Conservation (phyloP, 1,284 basidiomycete species). For the Cryptococcus sp. region DNA sequence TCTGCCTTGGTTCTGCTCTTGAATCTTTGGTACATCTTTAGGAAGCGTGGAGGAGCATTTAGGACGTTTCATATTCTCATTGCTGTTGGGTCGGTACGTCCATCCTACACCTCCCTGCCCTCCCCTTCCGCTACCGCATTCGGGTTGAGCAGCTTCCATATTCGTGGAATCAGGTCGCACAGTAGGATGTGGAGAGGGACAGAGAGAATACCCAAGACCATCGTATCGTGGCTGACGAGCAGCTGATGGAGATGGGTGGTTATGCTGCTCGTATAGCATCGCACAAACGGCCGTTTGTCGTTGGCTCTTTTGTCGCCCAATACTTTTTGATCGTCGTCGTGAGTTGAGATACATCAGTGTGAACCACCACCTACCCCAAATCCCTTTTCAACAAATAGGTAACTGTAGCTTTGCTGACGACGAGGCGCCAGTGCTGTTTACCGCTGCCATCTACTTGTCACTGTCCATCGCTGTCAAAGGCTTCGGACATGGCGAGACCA, state of each 20-base stretch:
- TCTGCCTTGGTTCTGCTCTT: conserved; percentile 33
- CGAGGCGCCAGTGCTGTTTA: conserved; percentile 45
- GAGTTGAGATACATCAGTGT: too few species aligned
- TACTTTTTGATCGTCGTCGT: conserved; percentile 49
- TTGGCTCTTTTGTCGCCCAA: conserved; percentile 29
- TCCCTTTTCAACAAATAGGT: not conserved
- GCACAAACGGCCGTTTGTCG: conserved; percentile 23
- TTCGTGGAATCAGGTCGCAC: too few species aligned
- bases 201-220: too few species aligned
- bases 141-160: too few species aligned
- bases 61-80: conserved; percentile 23
- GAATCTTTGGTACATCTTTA: conserved; percentile 25
- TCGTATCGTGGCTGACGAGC: not conserved
- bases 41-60: conserved; percentile 10
- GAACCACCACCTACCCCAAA: too few species aligned
- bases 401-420: too few species aligned
- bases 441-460: conserved; percentile 45
- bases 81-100: conserved; percentile 21
- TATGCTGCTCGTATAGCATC: conserved; percentile 28
- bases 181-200: not conserved
- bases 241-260: conserved; percentile 37
- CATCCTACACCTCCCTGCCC: too few species aligned
- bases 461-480: conserved; percentile 30
- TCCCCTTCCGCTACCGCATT: too few species aligned
- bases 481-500: conserved; percentile 16